A percentile compares a stretch with the other conserved stretches of the same genome.
Conservation (phyloP, 2,329 filamentous ascomycete species). For the Trichoderma guizhouense region DNA sequence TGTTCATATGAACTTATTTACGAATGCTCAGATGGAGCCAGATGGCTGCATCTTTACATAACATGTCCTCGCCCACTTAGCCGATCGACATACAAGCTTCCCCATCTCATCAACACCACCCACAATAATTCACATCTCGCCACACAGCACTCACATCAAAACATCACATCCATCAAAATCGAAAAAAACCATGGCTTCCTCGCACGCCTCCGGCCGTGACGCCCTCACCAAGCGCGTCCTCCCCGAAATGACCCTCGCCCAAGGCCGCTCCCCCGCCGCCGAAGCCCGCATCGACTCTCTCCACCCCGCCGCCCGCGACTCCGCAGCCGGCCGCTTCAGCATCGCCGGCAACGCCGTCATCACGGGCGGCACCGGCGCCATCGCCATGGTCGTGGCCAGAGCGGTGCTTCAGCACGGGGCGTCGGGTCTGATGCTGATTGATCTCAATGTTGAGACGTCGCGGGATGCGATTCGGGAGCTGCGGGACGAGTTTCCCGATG, state of each 20-base stretch:
- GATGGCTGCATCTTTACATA: background rate
- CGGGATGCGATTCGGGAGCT: constrained; percentile 22
- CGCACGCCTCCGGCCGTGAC: constrained; percentile 20
- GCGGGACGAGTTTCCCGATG: constrained; percentile 22
- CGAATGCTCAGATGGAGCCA: background rate
- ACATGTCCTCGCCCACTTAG: background rate
- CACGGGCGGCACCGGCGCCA: constrained; percentile 49
- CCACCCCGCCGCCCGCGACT: constrained; percentile 14
- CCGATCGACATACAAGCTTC: background rate
- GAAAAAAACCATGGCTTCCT: background rate
- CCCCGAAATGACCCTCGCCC: constrained; percentile 28
- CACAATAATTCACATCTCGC: background rate
- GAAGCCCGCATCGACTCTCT: constrained; percentile 7
- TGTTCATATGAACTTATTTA: background rate
- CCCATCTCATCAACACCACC: background rate
- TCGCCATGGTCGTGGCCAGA: constrained; percentile 48
- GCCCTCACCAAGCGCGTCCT: constrained; percentile 26
- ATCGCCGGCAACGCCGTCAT: constrained; percentile 31
- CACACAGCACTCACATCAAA: background rate
- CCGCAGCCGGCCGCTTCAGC: constrained; percentile 29
- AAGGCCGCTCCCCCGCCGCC: constrained; percentile 6
- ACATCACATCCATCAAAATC: background rate
- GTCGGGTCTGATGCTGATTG: constrained; percentile 57
- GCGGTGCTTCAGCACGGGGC: constrained; percentile 69
- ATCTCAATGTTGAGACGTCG: constrained; percentile 47